These are phyloP conservation scores for Saprolegnia parasitica DNA, from an alignment of 352 stramenopile species.

Conservation along the genomic window DNA sequence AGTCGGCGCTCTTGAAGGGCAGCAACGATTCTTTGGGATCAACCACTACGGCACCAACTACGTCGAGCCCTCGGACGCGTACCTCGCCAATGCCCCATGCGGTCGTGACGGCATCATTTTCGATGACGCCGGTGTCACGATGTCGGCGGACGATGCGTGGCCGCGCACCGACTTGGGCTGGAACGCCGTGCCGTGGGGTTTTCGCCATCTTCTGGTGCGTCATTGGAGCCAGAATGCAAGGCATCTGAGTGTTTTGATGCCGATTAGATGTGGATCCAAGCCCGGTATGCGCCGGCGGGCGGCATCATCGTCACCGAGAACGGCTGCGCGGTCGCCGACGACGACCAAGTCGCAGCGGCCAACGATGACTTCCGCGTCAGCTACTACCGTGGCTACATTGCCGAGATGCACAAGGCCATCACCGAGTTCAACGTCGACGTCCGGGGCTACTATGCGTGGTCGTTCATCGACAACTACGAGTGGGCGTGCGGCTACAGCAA, in stretches of 20 bases:
- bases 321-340: slow-evolving; percentile 60
- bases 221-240: too few relatives aligned
- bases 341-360: slow-evolving; percentile 62
- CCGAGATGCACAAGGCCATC: slow-evolving; percentile 53
- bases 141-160: slow-evolving; percentile 54
- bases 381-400: slow-evolving; percentile 83
- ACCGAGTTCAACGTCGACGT: slow-evolving; percentile 47
- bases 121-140: slow-evolving; percentile 42
- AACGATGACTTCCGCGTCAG: slow-evolving; percentile 73
- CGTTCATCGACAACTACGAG: slow-evolving; percentile 91
- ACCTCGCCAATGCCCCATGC: slow-evolving; percentile 37
- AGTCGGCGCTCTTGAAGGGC: slow-evolving; percentile 71
- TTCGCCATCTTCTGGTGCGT: slow-evolving; percentile 77
- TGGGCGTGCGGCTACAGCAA: slow-evolving; percentile 57
- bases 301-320: slow-evolving; percentile 92
- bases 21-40: slow-evolving; percentile 90
- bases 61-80: slow-evolving; percentile 41
- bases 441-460: slow-evolving; percentile 89
- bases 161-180: slow-evolving; percentile 77
- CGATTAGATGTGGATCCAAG: slow-evolving; percentile 64
- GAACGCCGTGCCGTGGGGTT: slow-evolving; percentile 69
- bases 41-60: slow-evolving; percentile 91
- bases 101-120: slow-evolving; percentile 37
- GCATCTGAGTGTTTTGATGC: too few relatives aligned
- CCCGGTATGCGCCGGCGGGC: slow-evolving; percentile 68